Evolutionary conservation across 1,139 yeast genomes (phyloP).

Genomic region (Wickerhamomyces sp.): DNA sequence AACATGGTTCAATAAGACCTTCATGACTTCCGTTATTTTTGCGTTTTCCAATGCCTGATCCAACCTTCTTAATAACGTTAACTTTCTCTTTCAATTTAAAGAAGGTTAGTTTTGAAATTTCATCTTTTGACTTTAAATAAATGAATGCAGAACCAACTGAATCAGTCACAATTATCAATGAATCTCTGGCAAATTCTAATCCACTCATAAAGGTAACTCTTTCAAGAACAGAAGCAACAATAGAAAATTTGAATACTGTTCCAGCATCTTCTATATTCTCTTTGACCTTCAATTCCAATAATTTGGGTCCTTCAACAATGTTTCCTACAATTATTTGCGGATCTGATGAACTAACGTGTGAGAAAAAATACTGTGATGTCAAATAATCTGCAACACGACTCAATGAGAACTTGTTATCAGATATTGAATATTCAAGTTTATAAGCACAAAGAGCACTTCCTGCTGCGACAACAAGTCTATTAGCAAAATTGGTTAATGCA

Average conservation of each 20-base stretch:
- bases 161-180: slow-evolving; percentile 12
- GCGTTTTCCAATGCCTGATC: slow-evolving; percentile 1
- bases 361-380: slow-evolving; percentile 11
- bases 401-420: slow-evolving; percentile 19
- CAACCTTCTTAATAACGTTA: slow-evolving; percentile 5
- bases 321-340: slow-evolving; percentile 19
- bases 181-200: slow-evolving; percentile 1
- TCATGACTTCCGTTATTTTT: not conserved
- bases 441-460: slow-evolving; percentile 19
- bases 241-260: slow-evolving; percentile 10
- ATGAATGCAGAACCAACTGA: slow-evolving; percentile 16
- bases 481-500: slow-evolving; percentile 16
- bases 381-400: slow-evolving; percentile 12
- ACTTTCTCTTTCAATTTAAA: slow-evolving; percentile 8
- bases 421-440: slow-evolving; percentile 18
- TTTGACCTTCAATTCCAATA: slow-evolving; percentile 12
- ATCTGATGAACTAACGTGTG: slow-evolving; percentile 13
- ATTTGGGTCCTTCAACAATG: slow-evolving; percentile 11
- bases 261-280: slow-evolving; percentile 8
- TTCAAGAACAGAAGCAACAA: not conserved
- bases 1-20: no score
- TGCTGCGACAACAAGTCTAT: slow-evolving; percentile 20
- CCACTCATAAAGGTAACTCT: not conserved
- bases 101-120: slow-evolving; percentile 3
- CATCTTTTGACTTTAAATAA: no score